phyloP scores from a whole-genome alignment of 306 rosid genomes.

The Vachellia pachyceras region DNA sequence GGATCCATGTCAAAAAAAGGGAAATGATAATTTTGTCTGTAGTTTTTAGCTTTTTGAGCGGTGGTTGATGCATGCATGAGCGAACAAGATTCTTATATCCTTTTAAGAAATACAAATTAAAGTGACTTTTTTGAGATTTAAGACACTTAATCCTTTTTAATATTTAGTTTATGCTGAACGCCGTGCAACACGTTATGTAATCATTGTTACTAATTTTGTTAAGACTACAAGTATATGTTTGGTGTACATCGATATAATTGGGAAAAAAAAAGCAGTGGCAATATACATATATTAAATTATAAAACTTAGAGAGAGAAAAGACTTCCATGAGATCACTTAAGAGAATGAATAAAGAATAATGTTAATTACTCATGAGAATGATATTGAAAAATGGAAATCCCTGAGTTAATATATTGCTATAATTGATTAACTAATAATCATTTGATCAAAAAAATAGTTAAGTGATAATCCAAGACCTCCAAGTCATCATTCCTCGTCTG shows the following conservation, averaged over 20 bases:
- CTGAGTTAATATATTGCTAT: no score
- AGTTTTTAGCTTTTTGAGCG: conserved; percentile 23
- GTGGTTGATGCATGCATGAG: background rate
- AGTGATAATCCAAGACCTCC: no score
- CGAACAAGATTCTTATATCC: conserved; percentile 42
- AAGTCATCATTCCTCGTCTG: no score
- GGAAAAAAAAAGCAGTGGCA: background rate
- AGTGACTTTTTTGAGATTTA: conserved; percentile 38
- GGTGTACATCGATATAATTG: background rate
- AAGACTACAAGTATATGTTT: no score
- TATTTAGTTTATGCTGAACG: conserved; percentile 3
- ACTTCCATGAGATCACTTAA: no score
- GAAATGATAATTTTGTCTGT: conserved; percentile 32
- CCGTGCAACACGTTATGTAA: background rate
- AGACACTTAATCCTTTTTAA: conserved; percentile 26
- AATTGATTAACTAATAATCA: no score
- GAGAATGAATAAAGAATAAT: no score
- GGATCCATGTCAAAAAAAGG: conserved; percentile 4
- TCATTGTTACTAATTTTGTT: background rate
- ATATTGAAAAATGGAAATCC: no score
- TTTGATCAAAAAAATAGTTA: no score
- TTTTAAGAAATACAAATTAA: conserved; percentile 34
- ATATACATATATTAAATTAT: no score
- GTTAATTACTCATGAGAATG: no score
- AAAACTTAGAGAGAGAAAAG: no score